Evolutionary conservation across 2,329 filamentous ascomycete species (phyloP).

Genomic region (Trichoderma aggressivum): DNA sequence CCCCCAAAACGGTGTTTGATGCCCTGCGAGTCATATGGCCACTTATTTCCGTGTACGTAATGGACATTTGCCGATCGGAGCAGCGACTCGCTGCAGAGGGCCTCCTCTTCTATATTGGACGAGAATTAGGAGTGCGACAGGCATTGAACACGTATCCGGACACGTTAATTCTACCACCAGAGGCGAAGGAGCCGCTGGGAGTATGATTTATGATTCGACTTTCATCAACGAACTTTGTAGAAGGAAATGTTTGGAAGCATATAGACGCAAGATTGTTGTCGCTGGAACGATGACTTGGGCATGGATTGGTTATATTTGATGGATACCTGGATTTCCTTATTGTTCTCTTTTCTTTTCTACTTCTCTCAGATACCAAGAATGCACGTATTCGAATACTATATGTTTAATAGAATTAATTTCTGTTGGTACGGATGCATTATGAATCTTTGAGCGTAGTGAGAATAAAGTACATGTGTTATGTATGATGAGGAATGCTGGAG

Average conservation of each 20-base stretch:
- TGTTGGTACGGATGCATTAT: not conserved
- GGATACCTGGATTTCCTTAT: not conserved
- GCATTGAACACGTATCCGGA: slow-evolving; percentile 30
- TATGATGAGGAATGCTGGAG: not conserved
- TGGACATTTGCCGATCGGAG: slow-evolving; percentile 28
- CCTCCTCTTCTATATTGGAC: slow-evolving; percentile 34
- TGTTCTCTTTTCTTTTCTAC: not conserved
- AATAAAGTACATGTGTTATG: not conserved
- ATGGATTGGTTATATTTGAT: not conserved
- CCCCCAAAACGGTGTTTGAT: slow-evolving; percentile 36
- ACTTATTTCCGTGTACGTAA: slow-evolving; percentile 32
- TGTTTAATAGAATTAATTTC: not conserved
- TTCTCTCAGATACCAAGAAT: not conserved
- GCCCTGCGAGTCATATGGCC: slow-evolving; percentile 40
- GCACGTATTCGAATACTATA: not conserved
- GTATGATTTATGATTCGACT: not conserved
- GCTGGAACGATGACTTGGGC: not conserved
- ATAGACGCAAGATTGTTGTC: not conserved
- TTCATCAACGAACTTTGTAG: not conserved
- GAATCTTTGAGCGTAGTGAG: not conserved
- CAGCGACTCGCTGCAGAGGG: slow-evolving; percentile 29
- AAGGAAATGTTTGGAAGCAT: not conserved
- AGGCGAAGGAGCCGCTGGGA: slow-evolving; percentile 27
- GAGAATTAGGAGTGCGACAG: slow-evolving; percentile 37
- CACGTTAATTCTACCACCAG: slow-evolving; percentile 25